Evolutionary conservation across 305 asterid species (phyloP).

Genomic region (Fraxinus latifolia): DNA sequence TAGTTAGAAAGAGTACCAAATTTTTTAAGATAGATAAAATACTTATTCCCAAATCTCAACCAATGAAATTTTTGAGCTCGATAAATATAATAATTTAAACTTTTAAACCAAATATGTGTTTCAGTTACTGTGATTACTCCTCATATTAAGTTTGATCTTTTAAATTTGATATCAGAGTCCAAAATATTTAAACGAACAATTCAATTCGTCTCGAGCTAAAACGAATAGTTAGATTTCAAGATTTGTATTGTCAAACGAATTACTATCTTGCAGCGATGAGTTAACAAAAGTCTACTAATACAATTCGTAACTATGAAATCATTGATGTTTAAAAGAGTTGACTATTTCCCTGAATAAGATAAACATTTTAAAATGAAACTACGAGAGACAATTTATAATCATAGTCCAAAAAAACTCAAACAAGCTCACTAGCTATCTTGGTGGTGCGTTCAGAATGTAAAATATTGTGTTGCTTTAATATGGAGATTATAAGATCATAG

Average conservation of each 20-base stretch:
- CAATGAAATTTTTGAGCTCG: no score
- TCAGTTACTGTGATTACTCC: no score
- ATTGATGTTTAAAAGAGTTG: not conserved
- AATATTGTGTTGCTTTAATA: no score
- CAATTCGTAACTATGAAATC: not conserved
- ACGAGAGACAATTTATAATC: not conserved
- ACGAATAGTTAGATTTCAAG: not conserved
- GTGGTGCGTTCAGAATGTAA: not conserved
- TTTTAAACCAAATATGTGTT: no score
- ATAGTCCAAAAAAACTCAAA: not conserved
- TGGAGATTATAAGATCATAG: not conserved
- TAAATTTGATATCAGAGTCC: not conserved
- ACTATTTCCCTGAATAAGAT: not conserved
- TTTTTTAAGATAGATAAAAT: no score
- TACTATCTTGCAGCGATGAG: not conserved
- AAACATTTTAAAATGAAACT: no score
- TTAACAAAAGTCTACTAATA: not conserved
- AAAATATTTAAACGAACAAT: not conserved
- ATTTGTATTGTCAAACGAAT: not conserved
- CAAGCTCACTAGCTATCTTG: not conserved
- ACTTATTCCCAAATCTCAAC: no score
- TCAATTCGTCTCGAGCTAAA: not conserved
- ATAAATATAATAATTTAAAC: no score
- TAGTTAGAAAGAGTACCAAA: no score
- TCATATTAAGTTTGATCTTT: no score